Conservation (phyloP, 2,329 filamentous ascomycete genomes). For the Bimuria novae-zelandiae region DNA sequence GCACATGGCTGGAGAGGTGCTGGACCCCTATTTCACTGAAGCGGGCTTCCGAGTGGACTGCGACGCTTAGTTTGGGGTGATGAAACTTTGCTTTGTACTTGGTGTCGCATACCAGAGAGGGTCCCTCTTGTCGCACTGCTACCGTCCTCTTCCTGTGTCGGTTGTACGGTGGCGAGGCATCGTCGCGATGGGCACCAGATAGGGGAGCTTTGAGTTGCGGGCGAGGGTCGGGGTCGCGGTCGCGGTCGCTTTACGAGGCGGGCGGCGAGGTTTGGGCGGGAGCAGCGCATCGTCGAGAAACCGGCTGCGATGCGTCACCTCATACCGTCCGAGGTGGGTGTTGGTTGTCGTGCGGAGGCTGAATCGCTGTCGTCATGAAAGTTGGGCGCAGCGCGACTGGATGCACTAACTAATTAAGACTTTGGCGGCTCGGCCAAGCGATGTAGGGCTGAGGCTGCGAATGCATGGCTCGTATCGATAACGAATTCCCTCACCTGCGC, state of each 20-base stretch:
- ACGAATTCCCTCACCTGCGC: too few relatives aligned
- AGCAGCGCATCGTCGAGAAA: slow-evolving; percentile 38
- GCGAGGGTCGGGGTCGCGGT: slow-evolving; percentile 17
- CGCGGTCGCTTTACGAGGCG: slow-evolving; percentile 25
- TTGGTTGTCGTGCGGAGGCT: background rate
- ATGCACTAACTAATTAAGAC: background rate
- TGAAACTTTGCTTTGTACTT: background rate
- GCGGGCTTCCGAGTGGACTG: slow-evolving; percentile 61
- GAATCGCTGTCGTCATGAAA: slow-evolving; percentile 14
- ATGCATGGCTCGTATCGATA: background rate
- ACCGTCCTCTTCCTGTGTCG: slow-evolving; percentile 9
- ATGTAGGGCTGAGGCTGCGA: background rate
- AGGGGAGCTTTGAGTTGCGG: slow-evolving; percentile 14
- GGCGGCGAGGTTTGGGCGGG: slow-evolving; percentile 25
- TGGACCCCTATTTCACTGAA: slow-evolving; percentile 95
- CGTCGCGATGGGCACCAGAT: slow-evolving; percentile 23
- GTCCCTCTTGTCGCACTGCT: slow-evolving; percentile 13
- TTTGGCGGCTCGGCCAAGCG: background rate
- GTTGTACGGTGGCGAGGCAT: slow-evolving; percentile 32
- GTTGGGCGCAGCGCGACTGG: background rate
- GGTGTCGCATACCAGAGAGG: slow-evolving; percentile 27
- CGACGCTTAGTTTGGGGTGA: slow-evolving; percentile 11
- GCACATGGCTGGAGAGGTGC: slow-evolving; percentile 83
- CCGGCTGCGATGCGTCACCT: slow-evolving; percentile 21
- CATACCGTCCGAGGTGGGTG: slow-evolving; percentile 25